Evolutionary conservation across 2,329 filamentous ascomycete species (phyloP), one percentile per base, ranked within the genome.

Genomic region (Cladosporium halotolerans): DNA sequence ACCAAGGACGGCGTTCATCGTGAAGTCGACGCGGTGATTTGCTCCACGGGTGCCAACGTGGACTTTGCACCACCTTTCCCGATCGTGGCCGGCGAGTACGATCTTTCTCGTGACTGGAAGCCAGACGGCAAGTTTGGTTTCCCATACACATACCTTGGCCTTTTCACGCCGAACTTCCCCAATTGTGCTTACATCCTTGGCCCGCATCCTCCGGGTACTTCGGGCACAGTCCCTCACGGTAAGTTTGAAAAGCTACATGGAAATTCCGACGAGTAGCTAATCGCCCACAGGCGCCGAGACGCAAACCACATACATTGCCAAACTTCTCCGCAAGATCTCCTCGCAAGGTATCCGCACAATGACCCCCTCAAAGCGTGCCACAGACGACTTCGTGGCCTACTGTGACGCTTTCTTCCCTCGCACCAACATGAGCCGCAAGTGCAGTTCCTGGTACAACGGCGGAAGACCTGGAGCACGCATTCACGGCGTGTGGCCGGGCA

Each of bases 361-460:
- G 5, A 66, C 67, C 1, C 83, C 85, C 0, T 78, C 76, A 0
- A 74, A 75, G 44, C 70, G 73, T 31, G 85, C 85, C 0, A 72
- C 84, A 0, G 83, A 68, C 43, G 63, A 72, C 48, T 67, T 70
- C 50, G 55, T 62, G 2, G 52, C 53, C 14, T 56, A 56, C 28
- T 54, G 51, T 42, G 75, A 78, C 53, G 64, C 68, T 0, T 79
- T 78, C 63, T 78, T 76, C 59, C 74, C 75, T 1, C 72, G 71
- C 11, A 79, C 76, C 2, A 77, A 79, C 36, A 67, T 84, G 48
- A 74, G 76, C 0, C 81, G 84, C 49, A 79, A 80, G 53, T 89
- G 85, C 65, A 82, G 79, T 39, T 85, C 81, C 0, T 89, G 86
- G 86, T 86, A 85, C 55, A 89, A 89, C 55, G 82, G 85, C 10